A percentile compares a stretch with the other conserved stretches of the same genome.
Conservation (phyloP, 257 asterid genomes). For the Cordia subcordata region DNA sequence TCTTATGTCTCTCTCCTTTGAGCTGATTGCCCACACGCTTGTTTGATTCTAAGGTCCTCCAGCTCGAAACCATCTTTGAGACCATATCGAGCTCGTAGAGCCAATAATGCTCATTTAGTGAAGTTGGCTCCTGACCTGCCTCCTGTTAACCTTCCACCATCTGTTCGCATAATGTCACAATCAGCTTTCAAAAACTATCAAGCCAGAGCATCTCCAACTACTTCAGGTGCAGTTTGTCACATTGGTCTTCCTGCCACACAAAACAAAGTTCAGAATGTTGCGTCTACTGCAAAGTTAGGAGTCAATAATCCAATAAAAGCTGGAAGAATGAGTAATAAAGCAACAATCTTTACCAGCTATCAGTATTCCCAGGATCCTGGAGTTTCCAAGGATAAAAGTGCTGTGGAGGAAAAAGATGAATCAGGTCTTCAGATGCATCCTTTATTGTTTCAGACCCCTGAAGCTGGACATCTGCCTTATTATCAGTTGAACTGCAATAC, state of each 20-base stretch:
- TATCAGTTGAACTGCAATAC: conserved; percentile 33
- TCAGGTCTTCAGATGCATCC: conserved; percentile 94
- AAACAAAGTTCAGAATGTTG: conserved; percentile 20
- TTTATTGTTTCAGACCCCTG: conserved; percentile 70
- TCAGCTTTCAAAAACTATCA: conserved; percentile 70
- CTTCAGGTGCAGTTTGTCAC: conserved; percentile 24
- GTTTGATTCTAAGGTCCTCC: conserved; percentile 40
- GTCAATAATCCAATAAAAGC: conserved; percentile 24
- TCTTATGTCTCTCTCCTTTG: conserved; percentile 12
- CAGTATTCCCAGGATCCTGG: conserved; percentile 38
- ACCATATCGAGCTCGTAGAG: conserved; percentile 66
- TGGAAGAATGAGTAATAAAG: conserved; percentile 23
- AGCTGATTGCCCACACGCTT: conserved; percentile 16
- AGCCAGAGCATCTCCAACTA: conserved; percentile 27
- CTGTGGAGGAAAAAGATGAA: conserved; percentile 41
- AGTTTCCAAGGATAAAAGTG: conserved; percentile 21
- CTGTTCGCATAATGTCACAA: conserved; percentile 89
- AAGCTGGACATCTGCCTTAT: conserved; percentile 50
- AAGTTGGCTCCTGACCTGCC: conserved; percentile 92
- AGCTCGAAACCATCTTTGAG: conserved; percentile 37
- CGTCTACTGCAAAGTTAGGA: conserved; percentile 22
- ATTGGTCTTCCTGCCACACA: conserved; percentile 20
- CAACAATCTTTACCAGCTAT: conserved; percentile 17
- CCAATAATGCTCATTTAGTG: conserved; percentile 58
- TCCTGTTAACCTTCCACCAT: conserved; percentile 96